Evolutionary conservation across 441 rosid species (phyloP), one percentile per base, ranked within the genome.

Genomic region (Croton setiger): DNA sequence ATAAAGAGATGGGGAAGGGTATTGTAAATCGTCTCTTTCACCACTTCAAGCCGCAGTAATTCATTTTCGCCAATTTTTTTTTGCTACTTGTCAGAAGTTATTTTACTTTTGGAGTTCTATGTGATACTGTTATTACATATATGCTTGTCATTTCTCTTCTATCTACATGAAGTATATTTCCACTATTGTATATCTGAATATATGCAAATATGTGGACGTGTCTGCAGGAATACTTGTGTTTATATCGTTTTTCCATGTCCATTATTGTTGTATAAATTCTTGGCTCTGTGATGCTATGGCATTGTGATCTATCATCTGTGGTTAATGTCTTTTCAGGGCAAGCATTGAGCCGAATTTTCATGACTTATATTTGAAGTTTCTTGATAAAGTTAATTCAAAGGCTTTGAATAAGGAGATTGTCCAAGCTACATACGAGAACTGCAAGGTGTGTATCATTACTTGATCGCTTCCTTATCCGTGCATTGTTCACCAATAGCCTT

Each of bases 271-370:
- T 31, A 17, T 15, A 45, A 63, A 5, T 7, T 27, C 39, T n/a
- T 12, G 4, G 17, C 53, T 45, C 20, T 49, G 23, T 11, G 5
- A 43, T 4, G 10, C 49, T 53, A 11, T 52, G 3, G 21, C 43
- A 17, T 37, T 47, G 27, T n/a, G 43, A 47, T 20, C 3, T 55
- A 31, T 58, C 56, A 47, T 44, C n/a, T 62, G 41, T 72, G 14
- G 52, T n/a, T 41, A 44, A 66, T 68, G 31, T 60, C 63, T 63
- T 73, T 51, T 52, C 92, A 96, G 99, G 77, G 99, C 99, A 68
- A 96, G 99, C 86, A 96, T 96, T 64, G 98, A 96, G 74, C 99
- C 96, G 8, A 96, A 96, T 85, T 96, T 96, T 80, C 99, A 96
- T 63, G 97, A 96, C 66, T 71, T 96, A 82, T 96, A 96, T 85